phyloP scores from a whole-genome alignment of 805 yeast genomes.

The Ogataea ganodermae region DNA sequence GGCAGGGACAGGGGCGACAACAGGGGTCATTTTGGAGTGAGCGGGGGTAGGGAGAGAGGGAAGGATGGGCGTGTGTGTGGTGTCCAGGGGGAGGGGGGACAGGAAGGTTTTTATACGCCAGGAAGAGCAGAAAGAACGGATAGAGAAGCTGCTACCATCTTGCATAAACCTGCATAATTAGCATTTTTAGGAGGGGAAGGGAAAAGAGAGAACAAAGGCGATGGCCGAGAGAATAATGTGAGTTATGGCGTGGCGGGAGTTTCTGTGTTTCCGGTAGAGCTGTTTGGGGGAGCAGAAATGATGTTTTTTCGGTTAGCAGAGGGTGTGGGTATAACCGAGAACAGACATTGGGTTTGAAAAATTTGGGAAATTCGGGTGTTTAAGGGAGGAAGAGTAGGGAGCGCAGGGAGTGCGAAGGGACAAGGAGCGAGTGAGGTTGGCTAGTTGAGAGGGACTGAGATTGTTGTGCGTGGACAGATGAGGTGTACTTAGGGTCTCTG shows the following conservation, averaged over 20 bases:
- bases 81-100: not conserved
- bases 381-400: not conserved
- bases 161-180: not conserved
- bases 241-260: not conserved
- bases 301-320: not conserved
- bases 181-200: not conserved
- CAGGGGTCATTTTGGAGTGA: conserved; percentile 11
- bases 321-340: not conserved
- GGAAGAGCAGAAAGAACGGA: not conserved
- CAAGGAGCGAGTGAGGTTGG: too few relatives aligned
- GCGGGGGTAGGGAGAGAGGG: conserved; percentile 6
- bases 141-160: conserved; percentile 1
- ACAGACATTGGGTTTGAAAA: not conserved
- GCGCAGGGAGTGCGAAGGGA: not conserved
- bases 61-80: not conserved
- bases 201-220: not conserved
- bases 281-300: not conserved
- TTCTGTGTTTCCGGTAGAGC: not conserved
- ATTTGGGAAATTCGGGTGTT: not conserved
- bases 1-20: too few relatives aligned
- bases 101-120: not conserved
- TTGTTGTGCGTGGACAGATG: too few relatives aligned
- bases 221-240: not conserved
- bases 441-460: too few relatives aligned
- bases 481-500: too few relatives aligned